Base-by-base conservation (phyloP, 768 basidiomycete genomes). In the Russula foetens region DNA sequence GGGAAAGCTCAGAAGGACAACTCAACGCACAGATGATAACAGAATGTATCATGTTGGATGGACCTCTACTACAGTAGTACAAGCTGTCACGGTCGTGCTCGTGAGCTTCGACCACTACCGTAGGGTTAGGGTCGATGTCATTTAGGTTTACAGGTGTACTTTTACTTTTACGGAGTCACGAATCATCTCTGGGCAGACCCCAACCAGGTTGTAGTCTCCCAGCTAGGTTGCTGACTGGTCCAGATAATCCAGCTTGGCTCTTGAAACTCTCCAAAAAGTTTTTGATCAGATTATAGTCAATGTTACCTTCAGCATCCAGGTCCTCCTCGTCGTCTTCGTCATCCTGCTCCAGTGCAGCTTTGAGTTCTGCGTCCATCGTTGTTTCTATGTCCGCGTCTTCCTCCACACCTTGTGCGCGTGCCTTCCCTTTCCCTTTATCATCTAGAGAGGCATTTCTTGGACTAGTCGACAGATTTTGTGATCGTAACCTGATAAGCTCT, bases 221-320 rank as follows among this genome's bases (percentile, higher is more conserved):
- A 44, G 86, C 90, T 47, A 99, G 75, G 69, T 86, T 97, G 55
- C 95, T 81, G 15, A 97, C 95, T 24, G 95, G 97, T 1, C 97
- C 97, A 26, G 90, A 84, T 52, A 90, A 73, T 24, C 97, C 97
- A 8, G 71, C 88, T 69, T 99, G 97, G 63, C 86, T 86, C 70
- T 91, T 92, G 78, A 92, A 98, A 72, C 93, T 96, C 75, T 97
- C 93, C 72, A 98, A 73, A 72, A 99, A 94, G 72, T 97, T 96
- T 74, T 92, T 96, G 76, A 98, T 96, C 68, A 98, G 75, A 66
- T 85, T 85, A 72, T 95, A 97, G 71, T 99, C 92, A 69, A 83
- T 77, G 39, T 77, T 73, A n/a, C 66, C 70, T 26, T 73, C 75
- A 12, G 75, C 75, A 2, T 74, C 77, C n/a, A 73, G 77, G 45